Percentiles rank a stretch among this genome's conserved stretches.
These are phyloP conservation scores for Alternaria ventricosa DNA, from an alignment of 2,329 filamentous ascomycete genomes.

Conservation along the genomic window DNA sequence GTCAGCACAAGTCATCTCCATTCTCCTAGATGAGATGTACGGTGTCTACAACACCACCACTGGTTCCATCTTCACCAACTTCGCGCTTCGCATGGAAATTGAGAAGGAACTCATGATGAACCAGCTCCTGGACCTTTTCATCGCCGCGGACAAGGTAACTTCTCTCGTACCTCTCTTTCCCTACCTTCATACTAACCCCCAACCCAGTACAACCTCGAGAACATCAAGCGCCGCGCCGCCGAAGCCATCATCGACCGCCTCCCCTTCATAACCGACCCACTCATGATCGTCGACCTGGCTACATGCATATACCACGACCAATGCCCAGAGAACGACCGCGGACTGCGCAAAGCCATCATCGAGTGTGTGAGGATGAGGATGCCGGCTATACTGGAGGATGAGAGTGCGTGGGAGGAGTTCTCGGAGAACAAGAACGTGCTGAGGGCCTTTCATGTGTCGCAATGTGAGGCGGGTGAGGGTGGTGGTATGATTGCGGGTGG, in stretches of 20 bases:
- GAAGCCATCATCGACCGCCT: slow-evolving; percentile 29
- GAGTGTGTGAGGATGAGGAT: slow-evolving; percentile 9
- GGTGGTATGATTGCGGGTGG: not conserved
- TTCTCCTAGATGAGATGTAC: slow-evolving; percentile 29
- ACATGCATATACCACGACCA: slow-evolving; percentile 8
- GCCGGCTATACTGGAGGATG: not conserved
- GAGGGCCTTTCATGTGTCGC: slow-evolving; percentile 15
- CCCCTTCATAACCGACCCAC: slow-evolving; percentile 17
- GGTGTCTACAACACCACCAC: slow-evolving; percentile 21
- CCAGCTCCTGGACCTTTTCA: slow-evolving; percentile 21
- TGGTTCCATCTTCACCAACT: slow-evolving; percentile 28
- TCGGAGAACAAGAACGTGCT: slow-evolving; percentile 15
- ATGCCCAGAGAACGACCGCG: slow-evolving; percentile 19
- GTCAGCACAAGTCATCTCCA: slow-evolving; percentile 9
- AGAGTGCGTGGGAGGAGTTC: slow-evolving; percentile 19
- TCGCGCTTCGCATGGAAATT: slow-evolving; percentile 14
- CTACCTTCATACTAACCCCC: not conserved
- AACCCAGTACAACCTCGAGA: slow-evolving; percentile 27
- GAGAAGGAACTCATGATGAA: slow-evolving; percentile 23
- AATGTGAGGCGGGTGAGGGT: not conserved
- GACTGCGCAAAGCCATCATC: slow-evolving; percentile 23
- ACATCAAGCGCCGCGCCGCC: slow-evolving; percentile 18
- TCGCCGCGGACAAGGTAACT: slow-evolving; percentile 30
- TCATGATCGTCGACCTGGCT: slow-evolving; percentile 25
- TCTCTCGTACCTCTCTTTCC: too few species aligned